Evolutionary conservation across 2,329 filamentous ascomycete genomes (phyloP).

Genomic region (Pseudogymnoascus sp.): DNA sequence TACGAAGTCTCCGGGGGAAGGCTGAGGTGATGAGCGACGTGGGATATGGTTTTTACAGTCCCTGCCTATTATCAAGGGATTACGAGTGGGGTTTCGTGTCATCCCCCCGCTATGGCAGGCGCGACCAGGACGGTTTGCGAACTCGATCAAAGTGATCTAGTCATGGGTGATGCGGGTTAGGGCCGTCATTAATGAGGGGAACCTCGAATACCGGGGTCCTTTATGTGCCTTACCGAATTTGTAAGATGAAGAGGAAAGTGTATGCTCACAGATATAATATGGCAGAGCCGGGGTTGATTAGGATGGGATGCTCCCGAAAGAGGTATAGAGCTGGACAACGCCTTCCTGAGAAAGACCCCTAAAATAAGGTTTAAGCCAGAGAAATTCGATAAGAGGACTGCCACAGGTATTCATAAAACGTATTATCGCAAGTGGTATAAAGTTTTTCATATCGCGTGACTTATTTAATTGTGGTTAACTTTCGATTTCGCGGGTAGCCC

Average conservation of each 20-base stretch:
- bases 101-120: too few species aligned
- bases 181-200: not conserved
- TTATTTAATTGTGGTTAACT: not conserved
- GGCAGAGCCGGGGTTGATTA: not conserved
- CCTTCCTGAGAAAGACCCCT: not conserved
- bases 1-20: not conserved
- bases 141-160: not conserved
- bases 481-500: slow-evolving; percentile 12
- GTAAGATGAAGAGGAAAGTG: not conserved
- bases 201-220: not conserved
- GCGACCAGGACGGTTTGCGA: too few species aligned
- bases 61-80: too few species aligned
- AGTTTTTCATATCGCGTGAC: not conserved
- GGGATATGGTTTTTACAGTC: not conserved
- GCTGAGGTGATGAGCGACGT: not conserved
- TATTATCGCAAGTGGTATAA: not conserved
- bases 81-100: too few species aligned
- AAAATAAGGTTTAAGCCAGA: not conserved
- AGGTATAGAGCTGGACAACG: not conserved
- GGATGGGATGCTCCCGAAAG: not conserved
- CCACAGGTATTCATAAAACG: not conserved
- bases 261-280: not conserved
- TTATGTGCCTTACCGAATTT: not conserved
- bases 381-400: not conserved
- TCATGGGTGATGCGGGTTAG: not conserved